Percentiles rank a stretch among this genome's conserved stretches.
phyloP scores from a whole-genome alignment of 192 early-diverging fungal species.

The Allomyces javanicus region DNA sequence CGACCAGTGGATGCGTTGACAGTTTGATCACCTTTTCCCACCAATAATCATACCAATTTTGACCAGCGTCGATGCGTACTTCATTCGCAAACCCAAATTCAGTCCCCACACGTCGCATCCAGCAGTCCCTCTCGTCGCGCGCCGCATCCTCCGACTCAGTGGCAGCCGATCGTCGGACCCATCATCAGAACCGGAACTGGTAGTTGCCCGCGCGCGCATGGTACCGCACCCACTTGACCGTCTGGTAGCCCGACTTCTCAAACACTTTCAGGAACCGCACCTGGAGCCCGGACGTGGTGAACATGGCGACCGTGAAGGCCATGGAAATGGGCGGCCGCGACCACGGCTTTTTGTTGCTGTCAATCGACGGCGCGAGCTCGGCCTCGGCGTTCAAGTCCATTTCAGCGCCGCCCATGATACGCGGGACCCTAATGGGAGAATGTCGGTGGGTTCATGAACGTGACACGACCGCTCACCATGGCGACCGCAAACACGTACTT shows the following conservation, averaged over 20 bases:
- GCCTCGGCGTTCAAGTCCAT: constrained; percentile 61
- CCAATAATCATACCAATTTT: no score
- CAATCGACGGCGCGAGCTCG: constrained; percentile 59
- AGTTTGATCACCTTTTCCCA: no score
- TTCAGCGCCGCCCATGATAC: constrained; percentile 83
- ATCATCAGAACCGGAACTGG: constrained; percentile 33
- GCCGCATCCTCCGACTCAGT: no score
- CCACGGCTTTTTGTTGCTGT: constrained; percentile 57
- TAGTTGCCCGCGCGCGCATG: constrained; percentile 91
- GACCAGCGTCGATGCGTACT: no score
- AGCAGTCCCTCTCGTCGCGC: no score
- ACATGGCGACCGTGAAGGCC: constrained; percentile 81
- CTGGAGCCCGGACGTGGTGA: constrained; percentile 85
- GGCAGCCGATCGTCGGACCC: no score
- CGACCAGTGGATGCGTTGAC: no score
- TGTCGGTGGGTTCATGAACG: not conserved
- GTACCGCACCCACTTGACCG: constrained; percentile 98
- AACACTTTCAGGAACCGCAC: constrained; percentile 96
- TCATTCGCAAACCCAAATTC: no score
- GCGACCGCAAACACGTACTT: constrained; percentile 39
- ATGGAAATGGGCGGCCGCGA: constrained; percentile 85
- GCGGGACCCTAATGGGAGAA: constrained; percentile 45
- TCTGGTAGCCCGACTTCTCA: constrained; percentile 87
- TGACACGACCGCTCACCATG: no score
- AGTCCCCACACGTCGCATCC: no score